Percentiles rank a stretch among this genome's conserved stretches.
phyloP scores from a whole-genome alignment of 345 rosid genomes.

The Psidium friedrichsthalianum region DNA sequence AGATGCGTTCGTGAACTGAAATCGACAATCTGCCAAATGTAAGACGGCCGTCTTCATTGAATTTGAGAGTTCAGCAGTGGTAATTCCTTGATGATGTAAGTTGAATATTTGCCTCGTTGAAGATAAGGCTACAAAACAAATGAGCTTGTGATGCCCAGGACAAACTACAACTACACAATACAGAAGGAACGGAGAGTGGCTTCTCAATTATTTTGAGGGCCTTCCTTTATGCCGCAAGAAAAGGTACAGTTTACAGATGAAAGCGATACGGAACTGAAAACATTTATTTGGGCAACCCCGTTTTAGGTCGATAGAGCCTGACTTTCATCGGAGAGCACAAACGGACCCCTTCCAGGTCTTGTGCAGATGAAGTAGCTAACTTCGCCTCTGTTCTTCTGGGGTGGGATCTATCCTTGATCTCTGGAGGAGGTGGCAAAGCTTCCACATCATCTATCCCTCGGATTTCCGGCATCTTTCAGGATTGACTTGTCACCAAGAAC shows the following conservation, averaged over 20 bases:
- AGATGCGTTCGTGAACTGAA: background rate
- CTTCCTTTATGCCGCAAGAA: background rate
- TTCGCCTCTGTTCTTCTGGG: conserved; percentile 58
- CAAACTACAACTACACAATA: background rate
- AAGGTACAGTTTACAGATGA: background rate
- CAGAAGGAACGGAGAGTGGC: background rate
- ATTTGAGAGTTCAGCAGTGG: background rate
- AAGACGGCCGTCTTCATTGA: background rate
- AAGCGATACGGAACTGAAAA: background rate
- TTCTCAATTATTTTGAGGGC: background rate
- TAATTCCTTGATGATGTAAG: background rate
- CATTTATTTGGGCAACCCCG: conserved; percentile 61
- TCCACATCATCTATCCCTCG: conserved; percentile 48
- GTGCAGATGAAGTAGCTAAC: conserved; percentile 89
- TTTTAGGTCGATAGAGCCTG: conserved; percentile 53
- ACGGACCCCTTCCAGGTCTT: conserved; percentile 79
- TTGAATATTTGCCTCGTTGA: background rate
- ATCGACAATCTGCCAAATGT: background rate
- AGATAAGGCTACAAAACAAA: background rate
- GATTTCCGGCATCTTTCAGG: conserved; percentile 64
- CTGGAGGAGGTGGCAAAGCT: conserved; percentile 48
- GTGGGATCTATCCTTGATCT: conserved; percentile 27
- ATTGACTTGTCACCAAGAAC: conserved; percentile 76
- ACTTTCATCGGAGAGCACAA: conserved; percentile 46
- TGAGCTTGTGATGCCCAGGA: background rate